Evolutionary conservation across 257 asterid species (phyloP), one percentile per base, ranked within the genome.

Genomic region (Cordia subcordata): DNA sequence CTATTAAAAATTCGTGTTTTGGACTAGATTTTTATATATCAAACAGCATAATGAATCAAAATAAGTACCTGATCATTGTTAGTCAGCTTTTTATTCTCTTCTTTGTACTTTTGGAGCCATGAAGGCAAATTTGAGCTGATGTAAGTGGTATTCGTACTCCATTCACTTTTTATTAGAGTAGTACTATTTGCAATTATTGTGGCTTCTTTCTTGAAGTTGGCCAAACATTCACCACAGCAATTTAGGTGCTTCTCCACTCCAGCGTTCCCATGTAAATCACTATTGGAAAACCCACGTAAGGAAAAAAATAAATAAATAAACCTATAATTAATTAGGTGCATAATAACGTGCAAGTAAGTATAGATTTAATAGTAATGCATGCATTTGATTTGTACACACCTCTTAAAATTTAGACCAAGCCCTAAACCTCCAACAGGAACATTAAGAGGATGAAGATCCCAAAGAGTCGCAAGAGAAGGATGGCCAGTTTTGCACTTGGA

Each of bases 101-200:
- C 82, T 57, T 82, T 86, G 81, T 77, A 84, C 62, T 82, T 78
- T 54, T 81, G 93, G 38, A 92, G 94, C 99, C 99, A 92, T 42
- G 81, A 67, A 33, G 99, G 99, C 83, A 92, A 77, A 61, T 69
- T 79, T 14, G 95, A 79, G 66, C 56, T 27, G 35, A 6, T 27
- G 35, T 27, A 27, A 27, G 35, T 27, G 35, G 35, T 27, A 6
- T 3, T 27, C 35, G 35, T n/a, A n/a, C n/a, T n/a, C n/a, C n/a
- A 27, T 6, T 27, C 35, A 6, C 35, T 6, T 6, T 27, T 27
- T 27, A 27, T n/a, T n/a, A n/a, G n/a, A n/a, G n/a, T 61, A 57
- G 12, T 77, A 27, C 6, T 27, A 6, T 27, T 27, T 27, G 35
- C 35, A 27, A 79, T n/a, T 10, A 79, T 81, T 63, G 64, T 62